A percentile compares a stretch with the other conserved stretches of the same genome.
phyloP scores from a whole-genome alignment of 1,139 yeast genomes.

The Pichia inconspicua region DNA sequence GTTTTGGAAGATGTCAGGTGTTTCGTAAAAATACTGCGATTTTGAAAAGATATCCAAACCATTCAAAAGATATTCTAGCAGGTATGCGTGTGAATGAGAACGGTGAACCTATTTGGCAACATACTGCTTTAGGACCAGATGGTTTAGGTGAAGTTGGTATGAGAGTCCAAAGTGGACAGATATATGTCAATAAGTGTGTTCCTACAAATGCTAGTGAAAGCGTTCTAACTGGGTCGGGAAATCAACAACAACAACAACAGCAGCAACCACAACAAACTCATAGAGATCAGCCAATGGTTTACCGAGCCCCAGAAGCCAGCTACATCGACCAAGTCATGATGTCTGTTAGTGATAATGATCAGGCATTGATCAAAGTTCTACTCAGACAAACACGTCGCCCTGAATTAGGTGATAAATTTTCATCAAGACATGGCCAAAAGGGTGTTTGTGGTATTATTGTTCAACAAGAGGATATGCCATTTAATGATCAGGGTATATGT shows the following conservation, averaged over 20 bases:
- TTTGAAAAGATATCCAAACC: conserved; percentile 86
- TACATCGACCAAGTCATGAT: conserved; percentile 97
- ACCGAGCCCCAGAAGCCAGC: conserved; percentile 92
- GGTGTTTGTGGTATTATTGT: conserved; percentile 99
- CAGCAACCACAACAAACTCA: conserved; percentile 13
- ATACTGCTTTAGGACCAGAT: conserved; percentile 81
- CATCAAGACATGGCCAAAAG: conserved; percentile 96
- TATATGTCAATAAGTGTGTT: conserved; percentile 84
- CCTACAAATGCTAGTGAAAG: conserved; percentile 84
- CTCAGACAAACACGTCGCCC: conserved; percentile 96
- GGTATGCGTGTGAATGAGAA: conserved; percentile 85
- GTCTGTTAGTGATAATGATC: conserved; percentile 92
- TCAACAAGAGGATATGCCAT: conserved; percentile 93
- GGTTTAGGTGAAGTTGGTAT: conserved; percentile 97
- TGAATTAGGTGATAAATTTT: conserved; percentile 94
- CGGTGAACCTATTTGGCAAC: conserved; percentile 78
- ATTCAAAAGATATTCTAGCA: conserved; percentile 80
- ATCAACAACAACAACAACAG: conserved; percentile 19
- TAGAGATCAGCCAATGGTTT: conserved; percentile 84
- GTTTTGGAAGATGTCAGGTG: conserved; percentile 98
- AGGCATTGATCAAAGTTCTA: conserved; percentile 84
- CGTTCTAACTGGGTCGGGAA: conserved; percentile 38
- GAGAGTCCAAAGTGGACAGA: conserved; percentile 85
- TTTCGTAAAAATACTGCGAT: conserved; percentile 85
- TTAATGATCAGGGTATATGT: conserved; percentile 77